A percentile compares a stretch with the other conserved stretches of the same genome.
These are phyloP conservation scores for Primulina tabacum DNA, from an alignment of 257 asterid species.

Conservation along the genomic window DNA sequence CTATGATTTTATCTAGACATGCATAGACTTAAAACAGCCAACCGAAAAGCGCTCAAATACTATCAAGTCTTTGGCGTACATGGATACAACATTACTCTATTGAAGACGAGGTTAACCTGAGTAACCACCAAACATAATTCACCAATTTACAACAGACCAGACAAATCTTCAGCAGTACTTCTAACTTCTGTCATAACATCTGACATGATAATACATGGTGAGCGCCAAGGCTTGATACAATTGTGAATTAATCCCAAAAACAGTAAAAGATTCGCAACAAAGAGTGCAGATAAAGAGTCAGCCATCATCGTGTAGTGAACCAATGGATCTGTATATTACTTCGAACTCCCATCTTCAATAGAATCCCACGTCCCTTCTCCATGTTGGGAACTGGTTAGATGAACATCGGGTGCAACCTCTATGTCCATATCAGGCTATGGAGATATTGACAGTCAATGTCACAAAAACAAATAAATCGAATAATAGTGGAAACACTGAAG, in stretches of 20 bases:
- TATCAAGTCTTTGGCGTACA: too few relatives aligned
- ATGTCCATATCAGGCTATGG: slow-evolving; percentile 75
- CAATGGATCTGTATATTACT: background rate
- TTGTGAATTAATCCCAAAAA: background rate
- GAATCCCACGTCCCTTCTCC: slow-evolving; percentile 26
- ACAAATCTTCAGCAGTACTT: too few relatives aligned
- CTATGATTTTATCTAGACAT: too few relatives aligned
- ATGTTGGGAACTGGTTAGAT: slow-evolving; percentile 29
- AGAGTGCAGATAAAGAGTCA: too few relatives aligned
- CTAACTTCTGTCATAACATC: background rate
- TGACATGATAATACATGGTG: background rate
- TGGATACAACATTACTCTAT: too few relatives aligned
- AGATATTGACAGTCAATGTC: slow-evolving; percentile 19
- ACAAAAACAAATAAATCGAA: background rate
- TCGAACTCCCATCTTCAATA: slow-evolving; percentile 22
- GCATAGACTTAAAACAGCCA: too few relatives aligned
- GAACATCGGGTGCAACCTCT: slow-evolving; percentile 66
- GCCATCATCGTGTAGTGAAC: too few relatives aligned
- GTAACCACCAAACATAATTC: too few relatives aligned
- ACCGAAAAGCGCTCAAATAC: too few relatives aligned
- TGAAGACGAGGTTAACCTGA: too few relatives aligned
- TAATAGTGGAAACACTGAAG: background rate
- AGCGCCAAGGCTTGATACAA: background rate
- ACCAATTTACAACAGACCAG: background rate
- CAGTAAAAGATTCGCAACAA: background rate